These are phyloP conservation scores for Phoma herbarum DNA, from an alignment of 2,329 filamentous ascomycete genomes.

Conservation along the genomic window DNA sequence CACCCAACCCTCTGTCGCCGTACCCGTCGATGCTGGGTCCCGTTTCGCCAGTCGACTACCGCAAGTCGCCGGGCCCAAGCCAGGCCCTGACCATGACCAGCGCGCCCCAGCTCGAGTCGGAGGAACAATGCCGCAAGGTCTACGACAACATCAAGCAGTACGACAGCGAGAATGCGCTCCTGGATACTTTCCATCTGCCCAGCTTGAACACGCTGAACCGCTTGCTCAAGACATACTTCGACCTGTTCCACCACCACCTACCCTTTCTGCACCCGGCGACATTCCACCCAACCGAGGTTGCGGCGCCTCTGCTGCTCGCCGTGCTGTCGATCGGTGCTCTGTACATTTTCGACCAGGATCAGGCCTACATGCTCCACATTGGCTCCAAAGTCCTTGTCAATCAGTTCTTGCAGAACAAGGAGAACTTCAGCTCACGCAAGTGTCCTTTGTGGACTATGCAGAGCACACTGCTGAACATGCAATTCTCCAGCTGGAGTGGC, in stretches of 20 bases:
- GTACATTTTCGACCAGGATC: slow-evolving; percentile 96
- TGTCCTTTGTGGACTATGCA: slow-evolving; percentile 99
- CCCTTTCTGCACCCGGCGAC: slow-evolving; percentile 94
- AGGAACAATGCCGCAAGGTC: slow-evolving; percentile 85
- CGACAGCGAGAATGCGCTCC: slow-evolving; percentile 82
- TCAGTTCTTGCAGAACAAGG: slow-evolving; percentile 96
- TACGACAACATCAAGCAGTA: slow-evolving; percentile 84
- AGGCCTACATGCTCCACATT: slow-evolving; percentile 96
- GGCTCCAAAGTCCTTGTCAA: slow-evolving; percentile 97
- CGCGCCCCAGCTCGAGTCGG: slow-evolving; percentile 81
- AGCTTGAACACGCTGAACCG: slow-evolving; percentile 83
- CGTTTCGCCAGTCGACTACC: slow-evolving; percentile 73
- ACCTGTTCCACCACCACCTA: slow-evolving; percentile 94
- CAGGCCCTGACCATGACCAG: slow-evolving; percentile 71
- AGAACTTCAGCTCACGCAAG: slow-evolving; percentile 97
- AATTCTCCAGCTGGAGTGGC: slow-evolving; percentile 98
- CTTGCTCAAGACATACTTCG: slow-evolving; percentile 95
- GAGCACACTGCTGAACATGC: slow-evolving; percentile 95
- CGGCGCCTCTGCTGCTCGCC: slow-evolving; percentile 84
- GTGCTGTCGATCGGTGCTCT: slow-evolving; percentile 94
- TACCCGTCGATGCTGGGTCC: slow-evolving; percentile 73
- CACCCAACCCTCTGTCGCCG: slow-evolving; percentile 77
- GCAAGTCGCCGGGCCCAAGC: slow-evolving; percentile 73
- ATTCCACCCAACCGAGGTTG: slow-evolving; percentile 81
- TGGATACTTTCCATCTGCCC: slow-evolving; percentile 89